These are phyloP conservation scores for Diaporthe humulicola DNA, from an alignment of 2,329 filamentous ascomycete species.

Conservation along the genomic window DNA sequence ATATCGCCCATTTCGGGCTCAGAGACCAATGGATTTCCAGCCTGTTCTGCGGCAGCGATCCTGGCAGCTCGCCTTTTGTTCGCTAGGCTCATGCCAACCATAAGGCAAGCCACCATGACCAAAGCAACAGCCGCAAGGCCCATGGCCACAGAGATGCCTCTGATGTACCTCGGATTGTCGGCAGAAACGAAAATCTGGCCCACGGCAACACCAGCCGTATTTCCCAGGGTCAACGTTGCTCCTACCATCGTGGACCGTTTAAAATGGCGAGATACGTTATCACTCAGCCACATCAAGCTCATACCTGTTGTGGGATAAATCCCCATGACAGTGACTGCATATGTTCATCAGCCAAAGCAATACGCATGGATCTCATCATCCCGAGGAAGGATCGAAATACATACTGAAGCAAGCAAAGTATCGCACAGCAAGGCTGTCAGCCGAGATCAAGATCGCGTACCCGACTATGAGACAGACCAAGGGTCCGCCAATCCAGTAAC, in stretches of 20 bases:
- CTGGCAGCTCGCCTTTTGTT: constrained; percentile 46
- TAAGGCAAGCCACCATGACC: constrained; percentile 45
- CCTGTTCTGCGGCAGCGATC: constrained; percentile 43
- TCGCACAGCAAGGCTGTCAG: constrained; percentile 47
- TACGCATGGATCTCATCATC: not conserved
- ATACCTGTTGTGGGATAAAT: constrained; percentile 49
- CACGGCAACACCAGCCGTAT: constrained; percentile 61
- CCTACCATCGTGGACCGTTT: constrained; percentile 61
- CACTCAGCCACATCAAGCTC: constrained; percentile 61
- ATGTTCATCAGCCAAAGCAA: not conserved
- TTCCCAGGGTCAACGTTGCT: constrained; percentile 60
- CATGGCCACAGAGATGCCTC: constrained; percentile 48
- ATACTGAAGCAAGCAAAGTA: constrained; percentile 46
- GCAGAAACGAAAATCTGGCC: constrained; percentile 57
- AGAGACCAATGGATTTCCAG: constrained; percentile 42
- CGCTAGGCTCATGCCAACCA: constrained; percentile 45
- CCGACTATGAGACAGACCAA: constrained; percentile 47
- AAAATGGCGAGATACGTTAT: constrained; percentile 62
- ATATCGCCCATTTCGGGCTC: constrained; percentile 47
- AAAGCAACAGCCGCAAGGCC: constrained; percentile 46
- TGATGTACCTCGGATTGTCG: constrained; percentile 48
- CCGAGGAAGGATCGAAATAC: not conserved
- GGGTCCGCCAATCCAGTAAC: constrained; percentile 46
- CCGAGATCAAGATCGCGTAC: constrained; percentile 47
- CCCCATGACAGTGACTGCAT: constrained; percentile 43